Percentiles rank a stretch among this genome's conserved stretches.
phyloP scores from a whole-genome alignment of 176 grass and related monocot genomes.

The Elaeis guineensis region DNA sequence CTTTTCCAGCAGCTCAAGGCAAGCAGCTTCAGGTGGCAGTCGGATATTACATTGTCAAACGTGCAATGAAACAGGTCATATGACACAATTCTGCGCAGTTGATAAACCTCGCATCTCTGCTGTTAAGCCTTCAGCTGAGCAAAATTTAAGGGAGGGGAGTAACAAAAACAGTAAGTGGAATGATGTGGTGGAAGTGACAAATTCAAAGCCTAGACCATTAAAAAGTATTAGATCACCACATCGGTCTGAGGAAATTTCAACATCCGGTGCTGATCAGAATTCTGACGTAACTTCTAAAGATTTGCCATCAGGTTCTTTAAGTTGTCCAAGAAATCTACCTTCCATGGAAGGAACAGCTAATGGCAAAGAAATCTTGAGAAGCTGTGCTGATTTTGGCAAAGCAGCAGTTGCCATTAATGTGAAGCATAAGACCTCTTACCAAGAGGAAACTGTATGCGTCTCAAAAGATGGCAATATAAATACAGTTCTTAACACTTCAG shows the following conservation, averaged over 20 bases:
- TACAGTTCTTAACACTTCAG: too few species aligned
- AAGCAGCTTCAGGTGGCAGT: slow-evolving; percentile 24
- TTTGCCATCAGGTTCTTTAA: slow-evolving; percentile 18
- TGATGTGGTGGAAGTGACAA: slow-evolving; percentile 15
- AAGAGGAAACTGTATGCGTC: too few species aligned
- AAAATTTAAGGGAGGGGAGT: slow-evolving; percentile 43
- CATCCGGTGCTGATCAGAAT: slow-evolving; percentile 24
- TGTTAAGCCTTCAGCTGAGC: slow-evolving; percentile 39
- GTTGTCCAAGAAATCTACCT: slow-evolving; percentile 14
- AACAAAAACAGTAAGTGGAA: slow-evolving; percentile 32
- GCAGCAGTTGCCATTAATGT: too few species aligned
- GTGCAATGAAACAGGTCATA: slow-evolving; percentile 72
- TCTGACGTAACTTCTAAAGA: slow-evolving; percentile 30
- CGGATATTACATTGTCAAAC: slow-evolving; percentile 37
- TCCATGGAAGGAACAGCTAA: slow-evolving; percentile 14
- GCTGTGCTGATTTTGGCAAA: too few species aligned
- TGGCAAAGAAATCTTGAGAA: slow-evolving; percentile 2
- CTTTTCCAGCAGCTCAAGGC: slow-evolving; percentile 28
- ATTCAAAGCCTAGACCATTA: slow-evolving; percentile 12
- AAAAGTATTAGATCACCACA: slow-evolving; percentile 19
- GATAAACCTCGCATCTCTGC: slow-evolving; percentile 48
- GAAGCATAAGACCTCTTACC: too few species aligned
- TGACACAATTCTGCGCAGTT: slow-evolving; percentile 50
- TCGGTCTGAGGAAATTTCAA: slow-evolving; percentile 25
- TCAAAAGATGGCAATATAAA: too few species aligned